phyloP scores from a whole-genome alignment of 257 asterid species.

The Capsicum baccatum region DNA sequence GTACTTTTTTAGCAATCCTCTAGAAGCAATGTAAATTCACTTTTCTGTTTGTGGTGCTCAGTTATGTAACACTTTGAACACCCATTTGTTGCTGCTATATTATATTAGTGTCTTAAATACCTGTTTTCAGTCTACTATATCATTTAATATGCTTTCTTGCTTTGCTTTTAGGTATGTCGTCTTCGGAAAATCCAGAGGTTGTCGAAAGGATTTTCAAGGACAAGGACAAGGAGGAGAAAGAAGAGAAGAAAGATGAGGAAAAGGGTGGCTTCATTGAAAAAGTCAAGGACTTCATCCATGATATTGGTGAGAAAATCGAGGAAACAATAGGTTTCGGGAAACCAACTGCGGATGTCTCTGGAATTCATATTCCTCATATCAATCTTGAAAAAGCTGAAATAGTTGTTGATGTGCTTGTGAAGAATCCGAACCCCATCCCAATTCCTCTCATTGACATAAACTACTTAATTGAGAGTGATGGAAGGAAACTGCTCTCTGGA shows the following conservation, averaged over 20 bases:
- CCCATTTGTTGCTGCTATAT: constrained; percentile 8
- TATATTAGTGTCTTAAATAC: not conserved
- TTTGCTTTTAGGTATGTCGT: constrained; percentile 58
- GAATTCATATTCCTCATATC: constrained; percentile 77
- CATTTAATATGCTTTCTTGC: not conserved
- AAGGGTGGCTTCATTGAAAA: constrained; percentile 76
- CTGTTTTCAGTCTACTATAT: not conserved
- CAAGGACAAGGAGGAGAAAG: constrained; percentile 29
- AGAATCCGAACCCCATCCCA: constrained; percentile 89
- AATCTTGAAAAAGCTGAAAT: constrained; percentile 81
- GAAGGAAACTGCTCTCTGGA: constrained; percentile 81
- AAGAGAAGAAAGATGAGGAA: constrained; percentile 61
- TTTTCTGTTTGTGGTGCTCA: not conserved
- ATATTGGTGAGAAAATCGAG: constrained; percentile 95
- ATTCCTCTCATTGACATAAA: constrained; percentile 94
- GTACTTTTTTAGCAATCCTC: not conserved
- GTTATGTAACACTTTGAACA: not conserved
- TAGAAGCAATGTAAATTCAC: not conserved
- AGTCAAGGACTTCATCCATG: constrained; percentile 89
- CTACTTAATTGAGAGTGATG: constrained; percentile 86
- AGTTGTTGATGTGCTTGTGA: constrained; percentile 76
- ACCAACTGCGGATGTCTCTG: constrained; percentile 95
- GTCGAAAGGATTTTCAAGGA: constrained; percentile 60
- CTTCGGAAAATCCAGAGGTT: constrained; percentile 62
- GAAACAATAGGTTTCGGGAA: constrained; percentile 91